Evolutionary conservation across 768 basidiomycete species (phyloP).

Genomic region (Lentinula detonsa): DNA sequence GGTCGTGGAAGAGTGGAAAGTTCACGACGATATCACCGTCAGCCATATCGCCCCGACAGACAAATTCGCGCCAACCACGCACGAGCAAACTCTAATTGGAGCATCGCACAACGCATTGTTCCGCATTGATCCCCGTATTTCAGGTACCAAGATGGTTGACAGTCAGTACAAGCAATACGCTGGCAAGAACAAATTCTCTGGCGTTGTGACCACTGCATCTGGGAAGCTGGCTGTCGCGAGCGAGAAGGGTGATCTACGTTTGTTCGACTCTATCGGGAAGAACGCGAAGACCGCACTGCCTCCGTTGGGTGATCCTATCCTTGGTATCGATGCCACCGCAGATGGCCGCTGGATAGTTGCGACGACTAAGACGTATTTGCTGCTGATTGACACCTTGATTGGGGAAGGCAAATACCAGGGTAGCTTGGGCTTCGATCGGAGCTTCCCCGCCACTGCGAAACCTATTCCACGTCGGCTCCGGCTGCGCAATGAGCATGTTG

Average conservation of each 20-base stretch:
- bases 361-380: constrained; percentile 88
- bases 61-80: constrained; percentile 93
- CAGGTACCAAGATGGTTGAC: constrained; percentile 90
- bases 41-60: constrained; percentile 87
- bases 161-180: constrained; percentile 94
- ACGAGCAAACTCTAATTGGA: constrained; percentile 90
- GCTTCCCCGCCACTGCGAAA: constrained; percentile 92
- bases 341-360: constrained; percentile 94
- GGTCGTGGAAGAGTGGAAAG: constrained; percentile 97
- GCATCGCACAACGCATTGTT: constrained; percentile 92
- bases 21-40: constrained; percentile 85
- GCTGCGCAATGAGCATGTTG: constrained; percentile 85
- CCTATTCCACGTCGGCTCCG: constrained; percentile 86
- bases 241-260: constrained; percentile 92
- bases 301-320: constrained; percentile 90
- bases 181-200: constrained; percentile 92
- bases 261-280: constrained; percentile 96
- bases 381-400: constrained; percentile 93
- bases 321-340: constrained; percentile 91
- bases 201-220: constrained; percentile 78
- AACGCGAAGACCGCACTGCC: constrained; percentile 98
- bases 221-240: constrained; percentile 92
- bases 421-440: constrained; percentile 83
- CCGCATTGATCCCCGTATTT: constrained; percentile 94
- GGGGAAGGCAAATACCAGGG: constrained; percentile 85